These are phyloP conservation scores for Delonix regia DNA, from an alignment of 306 rosid species.

Conservation along the genomic window DNA sequence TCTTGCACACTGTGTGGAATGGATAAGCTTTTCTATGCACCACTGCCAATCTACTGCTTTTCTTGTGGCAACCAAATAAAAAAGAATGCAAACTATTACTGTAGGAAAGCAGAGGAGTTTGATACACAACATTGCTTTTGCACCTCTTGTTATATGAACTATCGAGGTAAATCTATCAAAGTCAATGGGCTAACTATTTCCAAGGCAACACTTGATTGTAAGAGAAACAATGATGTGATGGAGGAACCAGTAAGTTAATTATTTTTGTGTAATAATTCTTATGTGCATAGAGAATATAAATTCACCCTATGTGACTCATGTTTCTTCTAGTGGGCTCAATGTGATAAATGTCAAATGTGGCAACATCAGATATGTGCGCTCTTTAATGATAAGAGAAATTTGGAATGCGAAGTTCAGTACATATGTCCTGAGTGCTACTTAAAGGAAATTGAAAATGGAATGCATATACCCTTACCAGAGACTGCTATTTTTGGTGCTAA, in stretches of 20 bases:
- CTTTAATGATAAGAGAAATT: slow-evolving; percentile 48
- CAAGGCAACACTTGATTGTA: slow-evolving; percentile 43
- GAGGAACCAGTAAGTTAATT: slow-evolving; percentile 57
- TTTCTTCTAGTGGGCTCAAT: slow-evolving; percentile 69
- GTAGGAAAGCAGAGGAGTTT: slow-evolving; percentile 39
- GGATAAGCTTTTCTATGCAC: slow-evolving; percentile 39
- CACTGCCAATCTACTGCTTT: slow-evolving; percentile 49
- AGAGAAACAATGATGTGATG: slow-evolving; percentile 40
- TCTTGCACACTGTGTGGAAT: slow-evolving; percentile 55
- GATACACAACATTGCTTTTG: slow-evolving; percentile 49
- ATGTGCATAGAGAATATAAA: slow-evolving; percentile 1
- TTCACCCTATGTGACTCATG: slow-evolving; percentile 19
- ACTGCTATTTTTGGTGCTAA: slow-evolving; percentile 50
- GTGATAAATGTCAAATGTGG: slow-evolving; percentile 66
- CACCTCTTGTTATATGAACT: slow-evolving; percentile 39
- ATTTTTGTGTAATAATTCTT: slow-evolving; percentile 25
- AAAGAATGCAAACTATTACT: slow-evolving; percentile 40
- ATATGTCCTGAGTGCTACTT: slow-evolving; percentile 56
- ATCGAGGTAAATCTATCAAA: slow-evolving; percentile 44
- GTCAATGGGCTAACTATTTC: slow-evolving; percentile 43
- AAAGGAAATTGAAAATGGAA: slow-evolving; percentile 46
- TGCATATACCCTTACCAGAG: slow-evolving; percentile 37
- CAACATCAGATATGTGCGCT: slow-evolving; percentile 78
- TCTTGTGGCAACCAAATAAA: slow-evolving; percentile 46
- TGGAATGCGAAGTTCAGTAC: slow-evolving; percentile 43